Percentiles rank a stretch among this genome's conserved stretches.
These are phyloP conservation scores for Leishmania tarentolae DNA, from an alignment of 208 protist genomes.

Conservation along the genomic window DNA sequence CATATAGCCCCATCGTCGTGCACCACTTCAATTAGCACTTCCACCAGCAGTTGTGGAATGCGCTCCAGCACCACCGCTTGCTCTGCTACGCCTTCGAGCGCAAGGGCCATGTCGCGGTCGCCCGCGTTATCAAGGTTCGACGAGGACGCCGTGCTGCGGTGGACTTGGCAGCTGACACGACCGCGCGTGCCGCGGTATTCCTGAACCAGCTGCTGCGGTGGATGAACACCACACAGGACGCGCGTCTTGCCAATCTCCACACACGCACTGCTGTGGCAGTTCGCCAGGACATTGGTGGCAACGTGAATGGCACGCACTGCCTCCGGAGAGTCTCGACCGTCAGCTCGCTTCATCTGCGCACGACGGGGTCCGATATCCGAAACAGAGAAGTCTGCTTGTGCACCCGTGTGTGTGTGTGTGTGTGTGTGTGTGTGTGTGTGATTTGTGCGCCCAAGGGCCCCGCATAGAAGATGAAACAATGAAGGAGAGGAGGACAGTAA, in stretches of 20 bases:
- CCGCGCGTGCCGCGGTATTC: constrained; percentile 84
- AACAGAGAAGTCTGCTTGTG: not conserved
- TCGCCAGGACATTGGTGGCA: constrained; percentile 61
- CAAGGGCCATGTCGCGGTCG: constrained; percentile 55
- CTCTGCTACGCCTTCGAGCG: constrained; percentile 80
- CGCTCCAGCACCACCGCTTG: constrained; percentile 71
- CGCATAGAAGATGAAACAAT: not conserved
- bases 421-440: not conserved
- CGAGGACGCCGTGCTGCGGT: constrained; percentile 35
- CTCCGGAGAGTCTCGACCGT: constrained; percentile 33
- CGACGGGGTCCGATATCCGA: too few relatives aligned
- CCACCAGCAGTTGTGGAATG: constrained; percentile 80
- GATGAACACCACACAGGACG: constrained; percentile 76
- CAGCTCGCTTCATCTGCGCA: constrained; percentile 28
- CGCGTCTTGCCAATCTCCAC: constrained; percentile 82
- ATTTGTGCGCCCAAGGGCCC: not conserved
- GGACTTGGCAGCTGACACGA: constrained; percentile 65
- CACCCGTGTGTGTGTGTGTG: not conserved
- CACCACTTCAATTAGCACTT: constrained; percentile 76
- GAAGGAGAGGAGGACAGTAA: not conserved
- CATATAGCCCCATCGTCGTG: constrained; percentile 72
- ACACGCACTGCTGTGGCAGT: constrained; percentile 83
- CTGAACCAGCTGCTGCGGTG: constrained; percentile 84
- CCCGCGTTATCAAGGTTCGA: constrained; percentile 32
- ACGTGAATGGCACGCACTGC: constrained; percentile 73